A percentile compares a stretch with the other conserved stretches of the same genome.
Evolutionary conservation across 306 rosid species (phyloP).

Genomic region (Prinsepia uniflora): DNA sequence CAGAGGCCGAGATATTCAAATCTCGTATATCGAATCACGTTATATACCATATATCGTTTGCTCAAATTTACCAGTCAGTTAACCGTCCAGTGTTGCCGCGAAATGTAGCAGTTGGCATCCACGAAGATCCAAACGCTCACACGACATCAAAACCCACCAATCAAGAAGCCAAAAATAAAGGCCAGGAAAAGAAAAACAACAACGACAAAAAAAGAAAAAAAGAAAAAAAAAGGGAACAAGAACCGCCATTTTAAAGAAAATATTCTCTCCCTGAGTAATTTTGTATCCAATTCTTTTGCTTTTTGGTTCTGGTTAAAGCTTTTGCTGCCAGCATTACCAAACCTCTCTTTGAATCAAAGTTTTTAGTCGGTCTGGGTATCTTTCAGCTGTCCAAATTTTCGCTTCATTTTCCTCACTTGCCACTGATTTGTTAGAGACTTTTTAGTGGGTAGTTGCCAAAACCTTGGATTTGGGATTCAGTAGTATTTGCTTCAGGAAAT

Average conservation of each 20-base stretch:
- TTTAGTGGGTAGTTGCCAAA: slow-evolving; percentile 37
- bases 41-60: neutral
- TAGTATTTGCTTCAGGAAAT: slow-evolving; percentile 4
- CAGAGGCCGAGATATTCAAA: neutral
- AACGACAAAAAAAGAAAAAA: neutral
- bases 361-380: slow-evolving; percentile 34
- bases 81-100: neutral
- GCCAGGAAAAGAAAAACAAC: neutral
- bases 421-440: slow-evolving; percentile 18
- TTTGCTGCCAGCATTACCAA: slow-evolving; percentile 25
- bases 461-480: slow-evolving; percentile 33
- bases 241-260: slow-evolving; percentile 25
- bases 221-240: neutral
- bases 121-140: neutral
- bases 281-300: slow-evolving; percentile 16
- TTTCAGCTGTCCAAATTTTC: slow-evolving; percentile 31
- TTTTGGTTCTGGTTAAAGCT: neutral
- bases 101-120: neutral
- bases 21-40: neutral
- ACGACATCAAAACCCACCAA: slow-evolving; percentile 21
- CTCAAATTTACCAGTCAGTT: neutral
- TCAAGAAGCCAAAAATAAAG: neutral
- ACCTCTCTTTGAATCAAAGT: slow-evolving; percentile 71
- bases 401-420: slow-evolving; percentile 23
- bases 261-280: slow-evolving; percentile 16